Base-by-base conservation (phyloP, 1,139 yeast genomes). In the Scheffersomyces lignicola region DNA sequence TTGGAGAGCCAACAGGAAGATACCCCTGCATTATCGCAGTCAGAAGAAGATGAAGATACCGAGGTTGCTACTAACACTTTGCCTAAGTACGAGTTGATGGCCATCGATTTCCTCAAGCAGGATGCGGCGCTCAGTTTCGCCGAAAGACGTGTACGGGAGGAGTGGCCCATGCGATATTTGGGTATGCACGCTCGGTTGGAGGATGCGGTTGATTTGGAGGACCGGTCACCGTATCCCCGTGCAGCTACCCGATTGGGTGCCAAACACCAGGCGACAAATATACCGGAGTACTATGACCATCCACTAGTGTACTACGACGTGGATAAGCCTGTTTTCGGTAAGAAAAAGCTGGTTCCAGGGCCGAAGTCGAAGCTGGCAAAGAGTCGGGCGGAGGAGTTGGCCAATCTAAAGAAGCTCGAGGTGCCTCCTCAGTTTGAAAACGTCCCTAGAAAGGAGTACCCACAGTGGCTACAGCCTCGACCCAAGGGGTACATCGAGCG, bases 401-500 rank as follows among this genome's bases (percentile, higher is more conserved):
- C 54, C 7, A 45, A 41, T 6, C 41, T 43, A 1, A 52, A 54
- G 10, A 68, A 61, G 28, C 52, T 80, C 18, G 60, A 60, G 13
- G 46, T 78, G 3, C 84, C 85, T 0, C 50, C 61, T n/a, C 71
- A 75, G 39, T 80, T 40, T 44, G 55, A 63, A 37, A 65, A 66
- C 35, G 36, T 54, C 0, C 54, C 62, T n/a, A 66, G 69, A 0
- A 60, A 58, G 34, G 78, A 79, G 0, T 77, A 69, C 38, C 90
- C 90, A 0, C 73, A 73, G 0, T 87, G 95, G 95, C 60, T 86
- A 27, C 90, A 83, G 50, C 85, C 82, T 3, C 64, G 83, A 42
- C 96, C 96, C 0, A 68, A 70, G 37, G 95, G 96, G 0, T 87
- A 84, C 51, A 62, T 83, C n/a, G 95, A 88, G 47, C 71, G 98